phyloP scores from a whole-genome alignment of 345 rosid species.

The Nasturtium officinale region DNA sequence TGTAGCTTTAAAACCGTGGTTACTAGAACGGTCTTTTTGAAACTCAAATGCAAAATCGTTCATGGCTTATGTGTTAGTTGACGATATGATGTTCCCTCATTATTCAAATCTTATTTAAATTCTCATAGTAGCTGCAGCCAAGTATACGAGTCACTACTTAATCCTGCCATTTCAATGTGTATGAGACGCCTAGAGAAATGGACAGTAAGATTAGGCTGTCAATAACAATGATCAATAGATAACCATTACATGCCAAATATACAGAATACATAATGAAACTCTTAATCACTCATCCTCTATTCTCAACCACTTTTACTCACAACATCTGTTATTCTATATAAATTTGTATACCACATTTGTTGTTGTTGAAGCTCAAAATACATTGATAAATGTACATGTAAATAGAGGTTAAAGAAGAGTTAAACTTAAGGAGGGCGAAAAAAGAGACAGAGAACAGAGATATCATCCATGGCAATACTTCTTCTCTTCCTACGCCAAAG shows the following conservation, averaged over 20 bases:
- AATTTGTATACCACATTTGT: conserved; percentile 4
- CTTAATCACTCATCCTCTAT: conserved; percentile 53
- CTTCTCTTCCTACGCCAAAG: conserved; percentile 77
- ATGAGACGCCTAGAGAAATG: conserved; percentile 59
- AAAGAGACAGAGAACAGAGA: conserved; percentile 86
- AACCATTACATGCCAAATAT: conserved; percentile 78
- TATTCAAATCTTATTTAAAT: neutral
- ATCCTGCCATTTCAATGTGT: conserved; percentile 19
- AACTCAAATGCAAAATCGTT: conserved; percentile 8
- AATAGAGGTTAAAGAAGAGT: conserved; percentile 8
- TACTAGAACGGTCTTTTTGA: neutral
- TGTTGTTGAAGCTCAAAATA: conserved; percentile 15
- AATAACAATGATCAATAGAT: conserved; percentile 30
- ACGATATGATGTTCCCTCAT: neutral
- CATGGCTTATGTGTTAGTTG: neutral
- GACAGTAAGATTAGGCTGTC: conserved; percentile 71
- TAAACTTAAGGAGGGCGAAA: conserved; percentile 45
- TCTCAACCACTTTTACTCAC: neutral
- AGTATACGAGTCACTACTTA: neutral
- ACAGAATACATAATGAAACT: conserved; percentile 40
- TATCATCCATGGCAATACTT: conserved; percentile 79
- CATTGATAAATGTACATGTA: conserved; percentile 1
- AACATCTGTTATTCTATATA: conserved; percentile 5
- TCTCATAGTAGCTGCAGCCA: neutral
- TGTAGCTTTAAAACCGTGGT: neutral